These are phyloP conservation scores for Withania somnifera DNA, from an alignment of 305 asterid genomes.

Conservation along the genomic window DNA sequence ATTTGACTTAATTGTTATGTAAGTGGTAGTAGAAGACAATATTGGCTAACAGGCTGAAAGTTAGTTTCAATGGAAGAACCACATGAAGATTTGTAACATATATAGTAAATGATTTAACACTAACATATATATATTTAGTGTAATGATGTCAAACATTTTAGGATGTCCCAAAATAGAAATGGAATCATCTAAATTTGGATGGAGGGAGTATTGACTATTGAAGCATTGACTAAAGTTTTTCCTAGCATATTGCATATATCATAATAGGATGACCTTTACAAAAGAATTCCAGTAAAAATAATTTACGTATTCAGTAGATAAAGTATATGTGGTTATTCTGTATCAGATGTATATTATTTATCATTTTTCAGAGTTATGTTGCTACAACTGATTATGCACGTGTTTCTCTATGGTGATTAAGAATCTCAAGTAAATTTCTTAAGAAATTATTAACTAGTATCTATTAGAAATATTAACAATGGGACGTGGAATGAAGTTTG, in stretches of 20 bases:
- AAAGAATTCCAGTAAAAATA: neutral
- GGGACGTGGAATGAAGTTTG: neutral
- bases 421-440: neutral
- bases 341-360: neutral
- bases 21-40: neutral
- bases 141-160: neutral
- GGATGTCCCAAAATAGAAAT: neutral
- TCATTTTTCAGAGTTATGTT: neutral
- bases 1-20: neutral
- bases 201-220: neutral
- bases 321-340: neutral
- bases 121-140: too few species aligned
- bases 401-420: neutral
- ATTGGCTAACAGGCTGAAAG: neutral
- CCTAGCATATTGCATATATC: neutral
- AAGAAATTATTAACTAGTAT: neutral
- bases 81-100: neutral
- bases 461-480: neutral
- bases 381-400: neutral
- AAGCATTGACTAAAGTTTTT: neutral
- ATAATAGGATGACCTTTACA: neutral
- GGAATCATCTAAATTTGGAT: neutral
- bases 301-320: neutral
- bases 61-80: neutral
- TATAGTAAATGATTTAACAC: neutral